Base-by-base conservation (phyloP, 208 protist species). In the Leishmania gerbilli region DNA sequence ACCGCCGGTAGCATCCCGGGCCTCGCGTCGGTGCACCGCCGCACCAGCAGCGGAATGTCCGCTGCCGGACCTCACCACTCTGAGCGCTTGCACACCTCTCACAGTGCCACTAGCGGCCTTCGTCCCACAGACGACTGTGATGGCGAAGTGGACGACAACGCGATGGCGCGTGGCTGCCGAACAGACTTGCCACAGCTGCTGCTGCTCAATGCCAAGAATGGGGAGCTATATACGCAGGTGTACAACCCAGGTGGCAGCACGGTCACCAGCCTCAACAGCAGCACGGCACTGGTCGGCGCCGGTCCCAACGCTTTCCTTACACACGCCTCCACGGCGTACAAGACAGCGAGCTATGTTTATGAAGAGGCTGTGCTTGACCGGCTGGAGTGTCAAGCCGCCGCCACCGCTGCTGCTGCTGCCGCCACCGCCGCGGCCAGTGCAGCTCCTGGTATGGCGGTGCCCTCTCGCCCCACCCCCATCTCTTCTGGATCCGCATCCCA, bases 161-260 rank as follows among this genome's bases (percentile, higher is more conserved):
- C 80, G 8, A 56, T 82, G 49, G 72, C 81, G 47, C 67, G 47
- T n/a, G 92, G 89, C 45, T 75, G 79, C 37, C 84, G 86, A 47
- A 83, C 81, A 31, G 79, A 93, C 55, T 71, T 94, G 24, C 87
- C 89, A 2, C 82, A 85, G 51, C 49, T 94, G 74, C 72, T 96
- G 65, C 81, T 96, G 21, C 84, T 96, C 7, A 88, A 91, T 79
- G 58, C 74, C 5, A 81, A 86, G 27, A 89, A 89, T 68, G 92
- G 92, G 0, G 87, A 93, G 74, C 77, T 96, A 49, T 92, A 96
- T 83, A 69, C 83, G 49, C 92, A 94, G 82, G 89, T 92, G 24
- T 93, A 91, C 82, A 89, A 84, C 56, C 87, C 84, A 1, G 60
- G 69, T 40, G 88, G 86, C 21, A 86, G 81, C 64, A 82, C 71